These are phyloP conservation scores for Flueggea neowawraea DNA, from an alignment of 441 rosid genomes.

Conservation along the genomic window DNA sequence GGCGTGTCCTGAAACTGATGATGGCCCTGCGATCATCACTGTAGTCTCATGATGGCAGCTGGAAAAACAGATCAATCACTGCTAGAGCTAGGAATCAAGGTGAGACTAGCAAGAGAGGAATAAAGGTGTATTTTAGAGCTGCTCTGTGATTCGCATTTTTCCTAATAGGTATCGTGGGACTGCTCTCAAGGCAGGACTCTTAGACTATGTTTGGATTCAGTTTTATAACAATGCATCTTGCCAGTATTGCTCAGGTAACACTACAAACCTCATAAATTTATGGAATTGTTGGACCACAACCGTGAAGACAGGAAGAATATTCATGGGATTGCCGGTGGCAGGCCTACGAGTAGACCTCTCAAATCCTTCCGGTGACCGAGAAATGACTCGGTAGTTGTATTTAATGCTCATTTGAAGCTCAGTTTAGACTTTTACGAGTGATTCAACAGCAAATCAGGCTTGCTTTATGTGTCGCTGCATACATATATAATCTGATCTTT, in stretches of 20 bases:
- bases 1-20: slow-evolving; percentile 20
- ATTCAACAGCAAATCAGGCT: too few species aligned
- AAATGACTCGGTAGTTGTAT: too few species aligned
- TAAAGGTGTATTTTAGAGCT: slow-evolving; percentile 34
- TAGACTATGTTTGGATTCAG: slow-evolving; percentile 49
- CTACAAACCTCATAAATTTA: too few species aligned
- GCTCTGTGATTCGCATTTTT: slow-evolving; percentile 42
- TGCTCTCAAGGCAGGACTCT: slow-evolving; percentile 43
- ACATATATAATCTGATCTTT: too few species aligned
- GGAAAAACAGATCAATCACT: slow-evolving; percentile 19
- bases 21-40: slow-evolving; percentile 37
- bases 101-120: slow-evolving; percentile 28
- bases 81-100: slow-evolving; percentile 32
- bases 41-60: slow-evolving; percentile 26
- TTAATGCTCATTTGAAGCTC: too few species aligned
- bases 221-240: slow-evolving; percentile 41
- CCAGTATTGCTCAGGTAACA: slow-evolving; percentile 29
- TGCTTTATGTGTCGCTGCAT: too few species aligned
- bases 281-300: too few species aligned
- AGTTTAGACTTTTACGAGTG: too few species aligned
- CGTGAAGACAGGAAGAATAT: too few species aligned
- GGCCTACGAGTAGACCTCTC: too few species aligned
- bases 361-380: too few species aligned
- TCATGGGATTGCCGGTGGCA: too few species aligned
- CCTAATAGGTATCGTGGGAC: slow-evolving; percentile 33